Evolutionary conservation across 805 yeast genomes (phyloP), one percentile per base, ranked within the genome.

Genomic region (Hanseniaspora osmophila): DNA sequence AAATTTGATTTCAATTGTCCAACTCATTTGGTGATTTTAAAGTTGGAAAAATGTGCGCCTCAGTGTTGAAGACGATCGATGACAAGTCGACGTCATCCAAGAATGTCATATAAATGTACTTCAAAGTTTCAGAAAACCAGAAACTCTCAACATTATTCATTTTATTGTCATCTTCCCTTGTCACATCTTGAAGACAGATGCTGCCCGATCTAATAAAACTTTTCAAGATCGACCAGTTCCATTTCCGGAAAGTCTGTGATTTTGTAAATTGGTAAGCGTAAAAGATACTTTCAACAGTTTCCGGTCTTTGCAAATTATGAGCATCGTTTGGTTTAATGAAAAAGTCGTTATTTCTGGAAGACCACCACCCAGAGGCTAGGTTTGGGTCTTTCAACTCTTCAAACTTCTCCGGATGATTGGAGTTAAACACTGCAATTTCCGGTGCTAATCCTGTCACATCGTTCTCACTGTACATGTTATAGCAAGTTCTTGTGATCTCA

Each of bases 51-150:
- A 95, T 92, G 60, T 87, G 96, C 0, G 94, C 96, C 58, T 87
- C 96, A 1, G 96, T 86, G 64, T 85, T 88, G 69, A 84, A 85
- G 6, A 88, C 86, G 45, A 78, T 73, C 47, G 78, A 64, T 41
- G 74, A 75, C 52, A 87, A 65, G 30, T 88, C 86, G 51, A 83
- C 63, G 46, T 76, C 70, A 48, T 78, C 83, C 51, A 84, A 92
- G 63, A 86, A 86, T 50, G 86, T 65, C 47, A 85, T 63, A 56
- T 84, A 84, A 37, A 87, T 67, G 62, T 87, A 88, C 62, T 88
- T 88, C 58, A 88, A 71, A 3, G 96, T 88, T 61, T 88, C 96
- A 2, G 95, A 88, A 43, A 84, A 69, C 96, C 96, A 88, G 68
- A 85, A 86, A 17, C 94, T 80, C 63, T 87, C 96, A 76, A 84